Evolutionary conservation across 2,329 filamentous ascomycete genomes (phyloP).

Genomic region (Penicillium vulpinum): DNA sequence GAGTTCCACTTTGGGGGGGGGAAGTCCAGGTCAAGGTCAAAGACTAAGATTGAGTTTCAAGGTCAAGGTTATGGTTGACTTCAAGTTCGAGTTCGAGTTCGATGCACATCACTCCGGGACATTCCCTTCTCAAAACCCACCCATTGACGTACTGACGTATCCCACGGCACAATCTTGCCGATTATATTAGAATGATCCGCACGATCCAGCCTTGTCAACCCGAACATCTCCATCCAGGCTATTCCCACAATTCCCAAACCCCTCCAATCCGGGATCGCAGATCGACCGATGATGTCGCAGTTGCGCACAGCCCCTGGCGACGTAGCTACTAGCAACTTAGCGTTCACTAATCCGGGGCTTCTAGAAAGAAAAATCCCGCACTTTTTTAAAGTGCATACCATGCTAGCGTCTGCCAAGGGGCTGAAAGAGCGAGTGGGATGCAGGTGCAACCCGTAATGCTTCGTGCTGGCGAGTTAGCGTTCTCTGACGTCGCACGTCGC

Average conservation of each 20-base stretch:
- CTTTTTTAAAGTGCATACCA: background rate
- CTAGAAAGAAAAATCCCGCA: conserved; percentile 25
- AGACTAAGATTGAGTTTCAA: too few relatives aligned
- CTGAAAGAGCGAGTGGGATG: background rate
- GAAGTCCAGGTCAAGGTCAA: background rate
- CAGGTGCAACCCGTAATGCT: background rate
- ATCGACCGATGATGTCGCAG: conserved; percentile 9
- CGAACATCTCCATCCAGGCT: background rate
- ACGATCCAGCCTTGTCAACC: background rate
- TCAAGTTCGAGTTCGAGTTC: background rate
- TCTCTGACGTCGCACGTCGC: background rate
- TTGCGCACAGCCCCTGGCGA: conserved; percentile 15
- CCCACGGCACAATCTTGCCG: conserved; percentile 6
- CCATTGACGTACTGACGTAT: background rate
- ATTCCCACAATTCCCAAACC: background rate
- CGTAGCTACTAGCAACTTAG: background rate
- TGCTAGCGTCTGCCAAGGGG: conserved; percentile 3
- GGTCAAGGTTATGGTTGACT: background rate
- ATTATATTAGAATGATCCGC: conserved; percentile 1
- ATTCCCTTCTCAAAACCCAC: background rate
- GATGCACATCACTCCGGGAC: background rate
- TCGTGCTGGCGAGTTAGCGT: background rate
- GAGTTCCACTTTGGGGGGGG: too few relatives aligned
- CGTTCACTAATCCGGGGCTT: conserved; percentile 14
- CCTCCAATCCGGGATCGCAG: conserved; percentile 5